Base-by-base conservation (phyloP, 73 alveolate species). In the Symbiodinium pilosum region DNA sequence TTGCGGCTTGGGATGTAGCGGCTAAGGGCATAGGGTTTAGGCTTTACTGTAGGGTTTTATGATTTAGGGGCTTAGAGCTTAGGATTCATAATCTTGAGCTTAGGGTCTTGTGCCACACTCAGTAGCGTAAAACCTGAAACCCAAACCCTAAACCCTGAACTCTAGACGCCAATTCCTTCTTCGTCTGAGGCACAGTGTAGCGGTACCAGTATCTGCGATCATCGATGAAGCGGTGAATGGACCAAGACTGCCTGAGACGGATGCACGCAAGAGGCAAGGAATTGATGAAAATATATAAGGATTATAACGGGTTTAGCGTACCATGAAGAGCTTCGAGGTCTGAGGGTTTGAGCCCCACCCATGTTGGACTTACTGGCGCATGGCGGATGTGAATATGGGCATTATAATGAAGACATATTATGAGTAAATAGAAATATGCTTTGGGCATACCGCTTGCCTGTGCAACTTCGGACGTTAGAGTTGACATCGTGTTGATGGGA, bases 151-250 rank as follows among this genome's bases (percentile, higher is more conserved):
- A 47, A 47, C 64, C 64, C 64, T 47, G 16, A 47, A 47, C 64
- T 20, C n/a, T 56, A 56, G 32, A 56, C 26, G 34, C 73, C n/a
- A 3, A 56, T 16, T 3, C 73, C 73, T 26, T 2, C 21, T 2
- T 16, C 32, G 77, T 26, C 38, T 32, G 43, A 91, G 97, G 88
- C 40, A 41, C 98, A 1, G 98, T 93, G 69, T 75, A 93, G 34
- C 52, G 98, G 39, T 93, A 93, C 98, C 98, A 93, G 43, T 93
- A 93, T 20, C 98, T 92, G 52, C 98, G 92, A 84, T 73, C 98
- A 52, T 93, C 92, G 85, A 93, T 93, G 92, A 73, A 93, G 40
- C 92, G 98, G 83, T 93, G 98, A 9, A 77, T 34, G 83, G 92
- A 43, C 98, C 98, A 93, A 18, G 98, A 93, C 77, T 91, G 97